Base-by-base conservation (phyloP, 2,329 filamentous ascomycete genomes). In the Exutisphaerella laricina region DNA sequence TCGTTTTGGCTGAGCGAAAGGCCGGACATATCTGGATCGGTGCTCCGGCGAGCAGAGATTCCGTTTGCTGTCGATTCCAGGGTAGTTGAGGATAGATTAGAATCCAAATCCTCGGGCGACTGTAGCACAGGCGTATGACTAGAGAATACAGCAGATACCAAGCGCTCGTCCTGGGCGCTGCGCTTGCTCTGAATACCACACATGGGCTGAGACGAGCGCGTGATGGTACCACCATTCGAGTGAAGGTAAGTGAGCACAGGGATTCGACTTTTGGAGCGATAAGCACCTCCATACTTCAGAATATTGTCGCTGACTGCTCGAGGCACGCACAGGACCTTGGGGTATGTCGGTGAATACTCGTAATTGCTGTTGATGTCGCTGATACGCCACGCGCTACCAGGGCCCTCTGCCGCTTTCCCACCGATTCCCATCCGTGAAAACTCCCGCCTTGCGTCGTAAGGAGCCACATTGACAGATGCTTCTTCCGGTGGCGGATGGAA, bases 151-250 rank as follows among this genome's bases (percentile, higher is more conserved):
- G 92, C 88, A 16, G 86, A 84, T 14, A 98, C 82, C 4, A 98
- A 78, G 57, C 88, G 88, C 67, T 98, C 92, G 60, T 98, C 92
- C 63, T 98, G 92, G 22, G 94, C 86, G 58, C 89, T 97, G 31
- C 90, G 81, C 59, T 94, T 92, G 16, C 56, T 57, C 49, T 85
- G 80, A 17, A 97, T 78, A 10, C 92, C 92, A 1, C 90, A 85
- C 44, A 90, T 73, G 0, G 92, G 92, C 62, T 98, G 92, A 3
- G 90, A 94, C 60, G 88, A 94, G 61, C 92, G 78, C 2, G 90
- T 96, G 51, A 98, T 95, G 17, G 89, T 92, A 65, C 92, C 97
- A 63, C 94, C 95, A 63, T 97, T 98, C 57, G 96, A 75, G 64
- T 98, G 92, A n/a, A 96, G 79, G 65, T 98, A 98, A 16, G 88